Percentiles rank a stretch among this genome's conserved stretches.
phyloP scores from a whole-genome alignment of 2,329 filamentous ascomycete genomes.

The Hortaea werneckii region DNA sequence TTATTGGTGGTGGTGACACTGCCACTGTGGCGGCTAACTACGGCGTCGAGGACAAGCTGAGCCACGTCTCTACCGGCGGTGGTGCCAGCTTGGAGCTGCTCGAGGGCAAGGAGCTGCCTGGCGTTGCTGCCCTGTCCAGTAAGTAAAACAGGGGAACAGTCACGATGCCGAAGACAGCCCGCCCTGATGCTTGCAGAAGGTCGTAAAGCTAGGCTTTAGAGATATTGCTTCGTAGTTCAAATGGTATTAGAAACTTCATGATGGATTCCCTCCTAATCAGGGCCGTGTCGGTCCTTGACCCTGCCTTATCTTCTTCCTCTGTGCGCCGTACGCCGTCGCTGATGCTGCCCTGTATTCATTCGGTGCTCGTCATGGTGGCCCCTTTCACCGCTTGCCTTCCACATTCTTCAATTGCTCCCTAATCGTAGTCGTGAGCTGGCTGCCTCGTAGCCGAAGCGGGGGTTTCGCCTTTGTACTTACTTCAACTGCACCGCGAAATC shows the following conservation, averaged over 20 bases:
- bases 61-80: constrained; percentile 94
- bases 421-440: too few species aligned
- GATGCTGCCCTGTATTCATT: constrained; percentile 2
- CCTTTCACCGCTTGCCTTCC: constrained; percentile 25
- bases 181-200: constrained; percentile 1
- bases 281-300: too few species aligned
- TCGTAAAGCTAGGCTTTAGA: neutral
- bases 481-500: constrained; percentile 93
- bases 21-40: constrained; percentile 98
- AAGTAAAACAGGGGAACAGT: constrained; percentile 37
- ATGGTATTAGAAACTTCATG: neutral
- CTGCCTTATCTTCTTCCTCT: too few species aligned
- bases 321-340: constrained; percentile 9
- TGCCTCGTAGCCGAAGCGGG: neutral
- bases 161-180: neutral
- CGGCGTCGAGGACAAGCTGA: constrained; percentile 88
- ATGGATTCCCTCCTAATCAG: neutral
- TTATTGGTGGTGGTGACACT: constrained; percentile 96
- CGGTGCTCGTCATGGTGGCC: neutral
- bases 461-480: constrained; percentile 42
- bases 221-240: neutral
- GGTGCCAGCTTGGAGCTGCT: constrained; percentile 92
- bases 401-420: constrained; percentile 95
- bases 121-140: constrained; percentile 80
- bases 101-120: constrained; percentile 95